Evolutionary conservation across 202 grass and related monocot genomes (phyloP), one percentile per base, ranked within the genome.

Genomic region (Setaria viridis): DNA sequence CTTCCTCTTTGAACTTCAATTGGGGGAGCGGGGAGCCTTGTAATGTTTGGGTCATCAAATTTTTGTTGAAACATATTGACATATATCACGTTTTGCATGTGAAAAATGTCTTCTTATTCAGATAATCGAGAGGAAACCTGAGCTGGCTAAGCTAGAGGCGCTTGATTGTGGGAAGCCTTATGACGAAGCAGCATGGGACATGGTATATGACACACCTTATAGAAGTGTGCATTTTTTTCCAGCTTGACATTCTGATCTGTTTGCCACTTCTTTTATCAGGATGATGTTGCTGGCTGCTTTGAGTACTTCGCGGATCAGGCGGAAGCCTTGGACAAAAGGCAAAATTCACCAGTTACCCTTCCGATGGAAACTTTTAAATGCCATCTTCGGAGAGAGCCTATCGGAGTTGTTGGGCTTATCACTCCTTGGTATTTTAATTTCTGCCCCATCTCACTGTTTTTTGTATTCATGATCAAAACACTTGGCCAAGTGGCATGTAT

Each of bases 261-360:
- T 43, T 51, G 7, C 16, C 69, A 3, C 81, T 86, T 80, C 57
- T 53, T 86, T 68, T 76, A 82, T 85, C 85, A 99, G 96, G 93
- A 99, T 77, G 96, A 99, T 92, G 95, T 98, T 86, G 93, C 95
- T 56, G 93, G 95, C 47, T 98, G 95, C 84, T 98, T 98, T 67
- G 95, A 98, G 88, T 98, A 84, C 79, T 98, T 89, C 41, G 95
- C 95, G 11, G 89, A 85, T 84, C 90, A 91, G 84, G 96, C 90
- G 30, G 93, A 96, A 80, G 88, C 83, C 55, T 92, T 99, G 81
- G 96, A 96, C 93, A 88, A 80, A 88, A 99, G 83, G 71, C 96
- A 99, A 89, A 99, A 89, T 82, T 54, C 93, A 25, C 86, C 79
- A 41, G 79, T 99, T 42, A 87, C 91, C 78, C 88, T 99, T 85